These are phyloP conservation scores for Helianthus tuberosus DNA, from an alignment of 129 eudicot genomes.

Conservation along the genomic window DNA sequence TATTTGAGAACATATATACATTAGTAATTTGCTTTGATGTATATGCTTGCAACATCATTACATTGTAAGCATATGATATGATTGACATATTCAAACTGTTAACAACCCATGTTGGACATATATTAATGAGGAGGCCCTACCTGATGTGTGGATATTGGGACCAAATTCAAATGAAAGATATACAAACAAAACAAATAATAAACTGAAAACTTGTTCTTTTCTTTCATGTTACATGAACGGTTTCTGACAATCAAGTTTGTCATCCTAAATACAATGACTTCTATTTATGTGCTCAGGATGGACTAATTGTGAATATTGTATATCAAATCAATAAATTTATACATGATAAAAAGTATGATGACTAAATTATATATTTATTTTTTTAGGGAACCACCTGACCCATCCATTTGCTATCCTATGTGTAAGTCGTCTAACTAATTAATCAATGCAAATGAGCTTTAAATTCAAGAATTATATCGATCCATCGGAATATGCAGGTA, in stretches of 20 bases:
- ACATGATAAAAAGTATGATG: neutral
- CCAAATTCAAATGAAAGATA: too few species aligned
- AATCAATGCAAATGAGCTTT: neutral
- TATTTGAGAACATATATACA: too few species aligned
- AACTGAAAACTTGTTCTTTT: neutral
- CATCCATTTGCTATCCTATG: slow-evolving; percentile 70
- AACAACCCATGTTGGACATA: too few species aligned
- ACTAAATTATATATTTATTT: neutral
- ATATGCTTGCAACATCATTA: too few species aligned
- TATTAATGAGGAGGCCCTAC: too few species aligned
- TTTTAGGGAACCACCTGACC: slow-evolving; percentile 75
- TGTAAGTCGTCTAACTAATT: slow-evolving; percentile 46
- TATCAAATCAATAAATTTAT: neutral
- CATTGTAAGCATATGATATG: too few species aligned
- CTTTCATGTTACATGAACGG: slow-evolving; percentile 50
- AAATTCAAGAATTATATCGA: neutral
- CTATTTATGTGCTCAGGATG: slow-evolving; percentile 77
- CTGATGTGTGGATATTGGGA: too few species aligned
- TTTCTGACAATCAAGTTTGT: slow-evolving; percentile 65
- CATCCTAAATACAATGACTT: slow-evolving; percentile 80
- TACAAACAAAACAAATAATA: neutral
- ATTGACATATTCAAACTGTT: too few species aligned
- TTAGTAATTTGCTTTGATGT: too few species aligned
- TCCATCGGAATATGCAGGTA: too few species aligned
- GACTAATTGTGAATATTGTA: slow-evolving; percentile 64